Evolutionary conservation across 768 basidiomycete genomes (phyloP), one percentile per base, ranked within the genome.

Genomic region (Boletus barrowsii): DNA sequence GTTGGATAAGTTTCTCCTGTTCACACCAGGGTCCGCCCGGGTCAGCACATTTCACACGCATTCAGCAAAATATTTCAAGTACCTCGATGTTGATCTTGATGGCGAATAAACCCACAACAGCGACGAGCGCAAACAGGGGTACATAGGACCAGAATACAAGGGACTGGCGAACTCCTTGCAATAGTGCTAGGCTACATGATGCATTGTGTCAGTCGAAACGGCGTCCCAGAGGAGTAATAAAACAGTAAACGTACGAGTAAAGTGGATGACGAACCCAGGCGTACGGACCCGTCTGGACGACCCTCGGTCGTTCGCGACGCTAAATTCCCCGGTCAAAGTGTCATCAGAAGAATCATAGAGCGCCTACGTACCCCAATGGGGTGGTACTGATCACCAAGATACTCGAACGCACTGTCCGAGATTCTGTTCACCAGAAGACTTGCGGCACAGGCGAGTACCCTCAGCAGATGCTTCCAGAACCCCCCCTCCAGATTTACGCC

Each of bases 261-360:
- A 62, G 33, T 1, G 60, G 60, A 26, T 61, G 60, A 10, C 55
- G 55, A 3, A 58, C 49, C 44, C 47, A 46, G 24, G 60, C 60
- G 9, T 62, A 62, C 8, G 60, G 51, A 3, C 60, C 60, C 1
- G 60, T 53, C 39, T 62, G 60, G 8, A 61, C 13, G 13, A 61
- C 43, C 39, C 43, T 61, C 5, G 22, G 32, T 36, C 49, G 52
- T 36, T 57, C 53, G 18, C 59, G 58, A 37, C 59, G 49, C 56
- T 57, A 14, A 33, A 26, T 26, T 26, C 26, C 8, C 14, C 33
- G 33, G 10, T 33, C 33, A 33, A 26, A 26, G 26, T 26, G 26
- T 14, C 14, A 33, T 33, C 33, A 33, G 33, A 7, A 17, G 10
- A 3, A 2, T 11, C 3, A 33, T 33, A 14, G 33, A 33, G 11